A percentile compares a stretch with the other conserved stretches of the same genome.
phyloP scores from a whole-genome alignment of 2,329 filamentous ascomycete genomes.

The Fusarium avenaceum region DNA sequence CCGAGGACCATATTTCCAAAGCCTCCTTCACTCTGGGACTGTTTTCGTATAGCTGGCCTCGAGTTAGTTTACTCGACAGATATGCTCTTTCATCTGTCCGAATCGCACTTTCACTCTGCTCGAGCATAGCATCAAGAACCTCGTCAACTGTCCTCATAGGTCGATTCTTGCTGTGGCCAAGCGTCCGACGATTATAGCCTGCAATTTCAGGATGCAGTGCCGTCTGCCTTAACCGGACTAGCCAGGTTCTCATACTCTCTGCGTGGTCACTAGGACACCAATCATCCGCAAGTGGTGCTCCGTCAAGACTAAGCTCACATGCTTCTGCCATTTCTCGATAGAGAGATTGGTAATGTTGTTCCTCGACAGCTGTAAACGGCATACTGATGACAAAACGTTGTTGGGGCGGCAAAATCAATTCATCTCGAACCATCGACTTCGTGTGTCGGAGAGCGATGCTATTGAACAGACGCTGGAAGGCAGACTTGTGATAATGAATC shows the following conservation, averaged over 20 bases:
- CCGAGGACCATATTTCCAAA: slow-evolving; percentile 76
- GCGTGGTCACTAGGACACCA: slow-evolving; percentile 76
- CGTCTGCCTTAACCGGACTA: slow-evolving; percentile 83
- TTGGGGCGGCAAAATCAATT: slow-evolving; percentile 84
- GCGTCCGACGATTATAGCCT: slow-evolving; percentile 71
- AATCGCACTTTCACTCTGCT: slow-evolving; percentile 79
- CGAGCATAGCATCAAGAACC: slow-evolving; percentile 91
- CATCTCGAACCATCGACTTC: slow-evolving; percentile 82
- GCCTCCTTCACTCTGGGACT: slow-evolving; percentile 76
- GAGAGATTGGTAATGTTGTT: slow-evolving; percentile 85
- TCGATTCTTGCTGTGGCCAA: slow-evolving; percentile 72
- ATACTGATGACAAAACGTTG: slow-evolving; percentile 89
- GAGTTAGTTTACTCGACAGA: slow-evolving; percentile 72
- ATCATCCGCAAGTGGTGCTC: slow-evolving; percentile 69
- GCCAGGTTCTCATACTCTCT: slow-evolving; percentile 82
- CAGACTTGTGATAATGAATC: slow-evolving; percentile 68
- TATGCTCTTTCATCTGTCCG: slow-evolving; percentile 77
- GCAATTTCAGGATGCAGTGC: slow-evolving; percentile 89
- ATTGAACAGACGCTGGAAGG: slow-evolving; percentile 78
- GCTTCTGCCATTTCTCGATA: slow-evolving; percentile 81
- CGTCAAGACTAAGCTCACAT: slow-evolving; percentile 74
- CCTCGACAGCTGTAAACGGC: slow-evolving; percentile 90
- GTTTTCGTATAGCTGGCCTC: slow-evolving; percentile 85
- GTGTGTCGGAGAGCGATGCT: slow-evolving; percentile 85
- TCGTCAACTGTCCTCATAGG: slow-evolving; percentile 86